phyloP scores from a whole-genome alignment of 805 yeast genomes.

The Candida taoyuanica region DNA sequence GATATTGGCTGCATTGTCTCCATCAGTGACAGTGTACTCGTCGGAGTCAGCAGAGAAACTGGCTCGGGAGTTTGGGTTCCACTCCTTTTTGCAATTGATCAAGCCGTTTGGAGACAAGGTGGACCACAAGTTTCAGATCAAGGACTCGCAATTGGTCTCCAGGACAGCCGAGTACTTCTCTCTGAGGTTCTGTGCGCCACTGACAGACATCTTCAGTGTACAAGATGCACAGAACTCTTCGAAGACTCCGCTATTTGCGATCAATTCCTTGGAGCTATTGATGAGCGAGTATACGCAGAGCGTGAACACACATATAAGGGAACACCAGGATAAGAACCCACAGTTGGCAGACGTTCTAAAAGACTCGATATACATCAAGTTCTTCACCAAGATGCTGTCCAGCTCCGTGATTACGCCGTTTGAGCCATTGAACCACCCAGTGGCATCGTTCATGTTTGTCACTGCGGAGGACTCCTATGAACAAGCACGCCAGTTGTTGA shows the following conservation, averaged over 20 bases:
- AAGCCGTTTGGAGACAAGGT: slow-evolving; percentile 54
- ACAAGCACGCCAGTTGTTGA: slow-evolving; percentile 52
- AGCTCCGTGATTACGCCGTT: slow-evolving; percentile 63
- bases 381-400: slow-evolving; percentile 55
- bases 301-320: slow-evolving; percentile 19
- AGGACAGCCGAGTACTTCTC: slow-evolving; percentile 49
- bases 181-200: slow-evolving; percentile 45
- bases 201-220: slow-evolving; percentile 31
- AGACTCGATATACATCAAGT: slow-evolving; percentile 49
- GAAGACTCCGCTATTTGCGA: slow-evolving; percentile 29
- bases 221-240: slow-evolving; percentile 22
- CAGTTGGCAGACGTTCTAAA: slow-evolving; percentile 31
- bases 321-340: slow-evolving; percentile 16
- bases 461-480: slow-evolving; percentile 51
- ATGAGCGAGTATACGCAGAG: slow-evolving; percentile 30
- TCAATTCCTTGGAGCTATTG: slow-evolving; percentile 34
- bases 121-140: slow-evolving; percentile 42
- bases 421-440: slow-evolving; percentile 86
- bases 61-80: slow-evolving; percentile 37
- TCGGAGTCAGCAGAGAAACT: slow-evolving; percentile 42
- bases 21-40: slow-evolving; percentile 46
- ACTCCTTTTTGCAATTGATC: slow-evolving; percentile 44
- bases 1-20: slow-evolving; percentile 41
- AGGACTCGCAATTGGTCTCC: slow-evolving; percentile 48
- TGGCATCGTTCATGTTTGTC: slow-evolving; percentile 65